Percentiles rank a stretch among this genome's conserved stretches.
These are phyloP conservation scores for Aspergillus fischeri DNA, from an alignment of 2,329 filamentous ascomycete species.

Conservation along the genomic window DNA sequence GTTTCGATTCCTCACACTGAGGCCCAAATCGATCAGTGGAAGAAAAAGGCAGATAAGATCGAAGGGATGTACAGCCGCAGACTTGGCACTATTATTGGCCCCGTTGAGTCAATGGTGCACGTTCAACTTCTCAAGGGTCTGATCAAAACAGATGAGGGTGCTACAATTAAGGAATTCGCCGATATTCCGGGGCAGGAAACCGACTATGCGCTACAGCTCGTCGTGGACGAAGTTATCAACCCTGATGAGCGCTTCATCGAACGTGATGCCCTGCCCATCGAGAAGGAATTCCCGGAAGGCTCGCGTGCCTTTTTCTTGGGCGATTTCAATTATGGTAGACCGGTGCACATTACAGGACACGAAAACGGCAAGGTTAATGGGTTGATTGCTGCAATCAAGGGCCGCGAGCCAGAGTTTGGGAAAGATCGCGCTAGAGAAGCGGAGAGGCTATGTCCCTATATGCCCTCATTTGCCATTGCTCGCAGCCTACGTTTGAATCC, in stretches of 20 bases:
- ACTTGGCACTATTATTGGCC: slow-evolving; percentile 79
- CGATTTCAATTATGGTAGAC: slow-evolving; percentile 86
- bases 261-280: slow-evolving; percentile 77
- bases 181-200: slow-evolving; percentile 79
- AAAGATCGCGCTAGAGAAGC: slow-evolving; percentile 67
- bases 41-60: slow-evolving; percentile 76
- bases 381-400: slow-evolving; percentile 67
- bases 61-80: slow-evolving; percentile 88
- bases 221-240: slow-evolving; percentile 86
- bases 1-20: slow-evolving; percentile 67
- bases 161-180: slow-evolving; percentile 88
- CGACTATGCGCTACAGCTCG: slow-evolving; percentile 83
- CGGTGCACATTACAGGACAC: slow-evolving; percentile 76
- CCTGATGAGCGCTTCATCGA: slow-evolving; percentile 93
- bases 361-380: slow-evolving; percentile 71
- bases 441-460: slow-evolving; percentile 69
- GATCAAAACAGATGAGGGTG: slow-evolving; percentile 83
- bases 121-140: slow-evolving; percentile 93
- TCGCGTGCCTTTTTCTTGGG: slow-evolving; percentile 90
- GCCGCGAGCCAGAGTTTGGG: slow-evolving; percentile 76
- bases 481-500: slow-evolving; percentile 76
- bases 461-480: slow-evolving; percentile 83
- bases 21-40: slow-evolving; percentile 75
- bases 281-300: slow-evolving; percentile 82
- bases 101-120: slow-evolving; percentile 83